These are phyloP conservation scores for Dryas drummondii DNA, from an alignment of 306 rosid species.

Conservation along the genomic window DNA sequence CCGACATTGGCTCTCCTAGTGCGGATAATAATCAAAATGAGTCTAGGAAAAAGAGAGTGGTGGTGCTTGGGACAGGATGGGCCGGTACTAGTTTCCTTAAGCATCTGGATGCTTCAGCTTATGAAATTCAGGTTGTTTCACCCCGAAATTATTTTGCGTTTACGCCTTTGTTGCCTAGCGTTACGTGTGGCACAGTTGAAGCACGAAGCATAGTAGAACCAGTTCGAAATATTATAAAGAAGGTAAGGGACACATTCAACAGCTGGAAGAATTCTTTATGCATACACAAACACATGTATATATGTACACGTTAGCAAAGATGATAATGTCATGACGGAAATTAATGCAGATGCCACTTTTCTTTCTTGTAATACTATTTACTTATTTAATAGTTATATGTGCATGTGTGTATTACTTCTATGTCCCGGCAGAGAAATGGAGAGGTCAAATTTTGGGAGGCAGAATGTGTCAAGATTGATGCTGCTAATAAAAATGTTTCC, in stretches of 20 bases:
- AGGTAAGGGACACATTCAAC: constrained; percentile 46
- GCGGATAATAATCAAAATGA: constrained; percentile 28
- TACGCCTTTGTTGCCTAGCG: constrained; percentile 92
- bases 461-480: constrained; percentile 84
- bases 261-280: constrained; percentile 7
- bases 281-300: background rate
- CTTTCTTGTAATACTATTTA: background rate
- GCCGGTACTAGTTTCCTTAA: constrained; percentile 92
- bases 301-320: background rate
- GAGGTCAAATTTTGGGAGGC: constrained; percentile 79
- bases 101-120: constrained; percentile 71
- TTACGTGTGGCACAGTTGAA: constrained; percentile 95
- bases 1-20: constrained; percentile 39
- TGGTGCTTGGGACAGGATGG: constrained; percentile 99
- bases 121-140: constrained; percentile 83
- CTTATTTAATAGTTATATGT: background rate
- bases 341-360: too few relatives aligned
- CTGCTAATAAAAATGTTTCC: constrained; percentile 60
- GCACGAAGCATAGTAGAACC: constrained; percentile 97
- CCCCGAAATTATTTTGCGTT: constrained; percentile 93
- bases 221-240: constrained; percentile 74
- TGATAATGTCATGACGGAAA: too few relatives aligned
- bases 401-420: background rate
- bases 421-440: constrained; percentile 62
- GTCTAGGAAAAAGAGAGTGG: constrained; percentile 59